A percentile compares a stretch with the other conserved stretches of the same genome.
Evolutionary conservation across 176 grass and related monocot genomes (phyloP).

Genomic region (Triticum dicoccoides): DNA sequence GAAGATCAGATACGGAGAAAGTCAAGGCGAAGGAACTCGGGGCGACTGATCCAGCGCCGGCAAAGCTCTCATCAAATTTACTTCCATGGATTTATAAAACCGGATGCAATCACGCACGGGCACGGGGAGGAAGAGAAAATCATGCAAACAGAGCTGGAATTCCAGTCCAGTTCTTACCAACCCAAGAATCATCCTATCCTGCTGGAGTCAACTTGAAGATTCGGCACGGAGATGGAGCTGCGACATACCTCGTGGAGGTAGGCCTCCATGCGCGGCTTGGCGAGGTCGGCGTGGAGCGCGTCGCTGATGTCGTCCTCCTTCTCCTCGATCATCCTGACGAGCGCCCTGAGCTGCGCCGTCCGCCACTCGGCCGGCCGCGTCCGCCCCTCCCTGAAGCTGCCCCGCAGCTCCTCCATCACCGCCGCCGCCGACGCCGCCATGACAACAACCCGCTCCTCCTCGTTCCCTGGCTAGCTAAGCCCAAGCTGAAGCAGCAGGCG

Average conservation of each 20-base stretch:
- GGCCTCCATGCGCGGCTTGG: constrained; percentile 73
- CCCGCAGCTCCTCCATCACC: constrained; percentile 39
- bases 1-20: not conserved
- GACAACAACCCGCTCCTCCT: not conserved
- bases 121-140: not conserved
- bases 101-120: too few relatives aligned
- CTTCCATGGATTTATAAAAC: too few relatives aligned
- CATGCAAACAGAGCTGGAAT: not conserved
- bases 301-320: constrained; percentile 64
- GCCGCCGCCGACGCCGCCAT: constrained; percentile 10
- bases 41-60: not conserved
- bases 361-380: constrained; percentile 78
- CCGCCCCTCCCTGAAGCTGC: constrained; percentile 50
- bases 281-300: constrained; percentile 71
- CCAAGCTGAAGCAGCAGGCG: too few relatives aligned
- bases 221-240: not conserved
- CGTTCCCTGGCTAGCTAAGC: not conserved
- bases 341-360: constrained; percentile 48
- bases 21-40: too few relatives aligned
- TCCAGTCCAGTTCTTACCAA: not conserved
- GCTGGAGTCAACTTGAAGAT: not conserved
- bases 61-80: too few relatives aligned
- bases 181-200: not conserved
- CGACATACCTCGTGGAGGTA: constrained; percentile 68
- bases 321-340: constrained; percentile 63